These are phyloP conservation scores for Agrocybe pediades DNA, from an alignment of 768 basidiomycete species.

Conservation along the genomic window DNA sequence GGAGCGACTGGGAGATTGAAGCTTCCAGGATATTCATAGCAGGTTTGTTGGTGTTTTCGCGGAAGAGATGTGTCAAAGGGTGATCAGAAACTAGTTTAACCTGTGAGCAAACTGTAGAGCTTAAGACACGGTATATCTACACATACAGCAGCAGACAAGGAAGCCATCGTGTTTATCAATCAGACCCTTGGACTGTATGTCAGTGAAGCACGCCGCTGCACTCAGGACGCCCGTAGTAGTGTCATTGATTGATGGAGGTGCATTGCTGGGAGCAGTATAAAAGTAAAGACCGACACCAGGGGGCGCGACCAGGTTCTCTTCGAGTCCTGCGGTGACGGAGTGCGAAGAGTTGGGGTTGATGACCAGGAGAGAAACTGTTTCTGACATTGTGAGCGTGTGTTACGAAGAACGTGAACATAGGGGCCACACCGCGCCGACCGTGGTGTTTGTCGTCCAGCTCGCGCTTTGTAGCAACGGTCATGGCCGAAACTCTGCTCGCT, in stretches of 20 bases:
- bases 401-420: not conserved
- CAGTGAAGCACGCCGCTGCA: constrained; percentile 28
- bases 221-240: constrained; percentile 31
- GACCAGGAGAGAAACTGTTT: constrained; percentile 25
- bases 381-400: constrained; percentile 8
- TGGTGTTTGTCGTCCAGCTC: too few relatives aligned
- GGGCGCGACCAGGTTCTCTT: constrained; percentile 24
- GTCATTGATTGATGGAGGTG: constrained; percentile 34
- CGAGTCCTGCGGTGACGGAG: constrained; percentile 34
- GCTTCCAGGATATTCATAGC: constrained; percentile 37
- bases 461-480: constrained; percentile 24
- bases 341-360: constrained; percentile 40
- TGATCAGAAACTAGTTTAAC: constrained; percentile 35
- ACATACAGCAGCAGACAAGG: constrained; percentile 40
- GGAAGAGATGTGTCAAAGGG: constrained; percentile 34
- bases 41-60: constrained; percentile 33
- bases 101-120: not conserved
- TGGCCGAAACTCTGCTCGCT: constrained; percentile 81
- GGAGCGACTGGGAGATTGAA: constrained; percentile 31
- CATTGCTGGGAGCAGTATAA: constrained; percentile 33
- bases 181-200: constrained; percentile 25
- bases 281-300: constrained; percentile 29
- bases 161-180: constrained; percentile 35
- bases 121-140: not conserved
- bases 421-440: too few relatives aligned